Conservation (phyloP, 1,139 yeast species). For the Diutina mesorugosa region DNA sequence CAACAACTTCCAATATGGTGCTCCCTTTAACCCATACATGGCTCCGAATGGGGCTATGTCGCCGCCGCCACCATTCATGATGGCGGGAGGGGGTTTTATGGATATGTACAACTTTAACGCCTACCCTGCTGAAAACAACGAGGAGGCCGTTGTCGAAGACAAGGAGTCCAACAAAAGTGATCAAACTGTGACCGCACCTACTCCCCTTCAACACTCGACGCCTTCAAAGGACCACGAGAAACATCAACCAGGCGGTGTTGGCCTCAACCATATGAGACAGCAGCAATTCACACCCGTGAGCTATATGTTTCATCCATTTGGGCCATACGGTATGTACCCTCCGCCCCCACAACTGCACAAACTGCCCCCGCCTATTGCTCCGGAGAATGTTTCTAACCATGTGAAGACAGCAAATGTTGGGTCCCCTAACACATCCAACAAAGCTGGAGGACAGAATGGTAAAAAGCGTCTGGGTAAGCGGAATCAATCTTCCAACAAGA, state of each 20-base stretch:
- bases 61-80: conserved; percentile 27
- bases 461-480: neutral
- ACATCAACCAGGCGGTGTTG: neutral
- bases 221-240: neutral
- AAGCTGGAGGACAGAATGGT: neutral
- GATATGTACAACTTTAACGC: neutral
- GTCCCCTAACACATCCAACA: neutral
- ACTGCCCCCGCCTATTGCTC: neutral
- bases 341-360: neutral
- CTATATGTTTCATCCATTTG: conserved; percentile 1
- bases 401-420: neutral
- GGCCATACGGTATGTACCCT: neutral
- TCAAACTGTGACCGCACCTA: neutral
- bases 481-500: neutral
- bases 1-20: conserved; percentile 14
- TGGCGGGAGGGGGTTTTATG: conserved; percentile 13
- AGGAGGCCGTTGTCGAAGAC: neutral
- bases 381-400: neutral
- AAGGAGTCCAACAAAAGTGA: neutral
- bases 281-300: neutral
- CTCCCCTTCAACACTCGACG: neutral
- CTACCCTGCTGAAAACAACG: neutral
- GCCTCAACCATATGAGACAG: neutral
- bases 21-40: conserved; percentile 7
- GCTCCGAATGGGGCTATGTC: conserved; percentile 15